These are phyloP conservation scores for Gossypium trilobum DNA, from an alignment of 441 rosid species.

Conservation along the genomic window DNA sequence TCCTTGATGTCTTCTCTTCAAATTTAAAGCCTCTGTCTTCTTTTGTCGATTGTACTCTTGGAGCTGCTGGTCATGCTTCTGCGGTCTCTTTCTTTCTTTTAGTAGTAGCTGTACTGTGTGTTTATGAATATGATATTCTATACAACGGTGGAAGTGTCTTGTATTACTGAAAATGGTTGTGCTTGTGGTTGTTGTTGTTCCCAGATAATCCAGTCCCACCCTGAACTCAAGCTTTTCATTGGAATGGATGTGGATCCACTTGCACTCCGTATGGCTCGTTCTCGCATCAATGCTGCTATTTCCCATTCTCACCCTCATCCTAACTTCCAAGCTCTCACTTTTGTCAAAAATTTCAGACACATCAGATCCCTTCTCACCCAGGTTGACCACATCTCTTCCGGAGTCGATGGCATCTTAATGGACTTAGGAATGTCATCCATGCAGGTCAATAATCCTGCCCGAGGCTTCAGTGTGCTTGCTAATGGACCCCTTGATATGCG, in stretches of 20 bases:
- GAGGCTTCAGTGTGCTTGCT: slow-evolving; percentile 79
- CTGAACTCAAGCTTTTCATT: slow-evolving; percentile 50
- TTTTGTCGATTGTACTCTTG: slow-evolving; percentile 85
- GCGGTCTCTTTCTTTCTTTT: slow-evolving; percentile 30
- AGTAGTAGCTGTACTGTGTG: not conserved
- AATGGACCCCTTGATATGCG: slow-evolving; percentile 97
- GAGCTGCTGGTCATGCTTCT: slow-evolving; percentile 87
- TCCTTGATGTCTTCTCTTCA: slow-evolving; percentile 68
- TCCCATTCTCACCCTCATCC: slow-evolving; percentile 29
- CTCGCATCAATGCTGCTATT: slow-evolving; percentile 34
- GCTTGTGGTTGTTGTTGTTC: not conserved
- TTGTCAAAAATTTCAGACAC: slow-evolving; percentile 52
- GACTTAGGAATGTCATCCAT: slow-evolving; percentile 96
- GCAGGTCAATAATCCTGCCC: slow-evolving; percentile 74
- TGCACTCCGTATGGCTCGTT: slow-evolving; percentile 53
- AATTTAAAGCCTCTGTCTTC: slow-evolving; percentile 30
- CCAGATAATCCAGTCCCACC: slow-evolving; percentile 65
- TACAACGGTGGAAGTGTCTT: not conserved
- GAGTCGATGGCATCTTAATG: slow-evolving; percentile 82
- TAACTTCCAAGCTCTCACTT: slow-evolving; percentile 35
- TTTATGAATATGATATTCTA: too few species aligned
- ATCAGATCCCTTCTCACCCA: slow-evolving; percentile 43
- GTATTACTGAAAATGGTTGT: not conserved
- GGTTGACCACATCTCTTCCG: slow-evolving; percentile 38
- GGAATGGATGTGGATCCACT: slow-evolving; percentile 93